Conservation (phyloP, 2,329 filamentous ascomycete genomes). For the Diaporthe vexans region DNA sequence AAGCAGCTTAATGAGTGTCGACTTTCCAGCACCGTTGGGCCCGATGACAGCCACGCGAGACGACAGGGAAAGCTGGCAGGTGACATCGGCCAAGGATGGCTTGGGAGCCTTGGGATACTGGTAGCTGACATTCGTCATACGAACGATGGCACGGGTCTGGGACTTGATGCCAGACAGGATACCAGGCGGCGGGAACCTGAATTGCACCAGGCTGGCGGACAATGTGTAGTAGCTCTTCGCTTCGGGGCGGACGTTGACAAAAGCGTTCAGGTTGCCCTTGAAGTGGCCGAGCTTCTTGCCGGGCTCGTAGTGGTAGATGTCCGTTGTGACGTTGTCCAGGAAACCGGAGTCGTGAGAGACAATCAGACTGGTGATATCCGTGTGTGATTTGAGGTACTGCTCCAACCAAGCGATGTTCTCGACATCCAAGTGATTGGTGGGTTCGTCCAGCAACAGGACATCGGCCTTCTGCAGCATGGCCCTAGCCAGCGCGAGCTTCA, state of each 20-base stretch:
- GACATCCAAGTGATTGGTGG: slow-evolving; percentile 98
- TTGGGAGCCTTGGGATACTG: slow-evolving; percentile 93
- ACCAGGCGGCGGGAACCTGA: slow-evolving; percentile 97
- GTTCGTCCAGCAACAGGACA: slow-evolving; percentile 95
- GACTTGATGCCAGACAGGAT: slow-evolving; percentile 97
- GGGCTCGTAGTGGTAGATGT: slow-evolving; percentile 98
- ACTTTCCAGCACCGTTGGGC: slow-evolving; percentile 97
- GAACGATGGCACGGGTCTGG: slow-evolving; percentile 91
- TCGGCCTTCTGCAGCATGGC: slow-evolving; percentile 99
- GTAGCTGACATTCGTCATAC: slow-evolving; percentile 92
- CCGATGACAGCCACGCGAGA: slow-evolving; percentile 97
- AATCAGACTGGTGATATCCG: slow-evolving; percentile 96
- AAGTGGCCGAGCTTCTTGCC: slow-evolving; percentile 93
- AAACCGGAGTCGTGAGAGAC: slow-evolving; percentile 99
- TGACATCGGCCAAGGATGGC: slow-evolving; percentile 88
- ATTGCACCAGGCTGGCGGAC: slow-evolving; percentile 87
- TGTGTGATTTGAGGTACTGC: slow-evolving; percentile 94
- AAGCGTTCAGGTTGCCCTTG: slow-evolving; percentile 85
- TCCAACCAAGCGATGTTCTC: slow-evolving; percentile 96
- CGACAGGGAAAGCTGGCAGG: slow-evolving; percentile 88
- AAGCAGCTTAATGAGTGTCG: slow-evolving; percentile 96
- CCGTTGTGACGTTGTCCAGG: slow-evolving; percentile 96
- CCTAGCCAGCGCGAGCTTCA: slow-evolving; percentile 96
- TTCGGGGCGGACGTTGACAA: slow-evolving; percentile 92
- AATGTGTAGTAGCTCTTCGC: slow-evolving; percentile 99